Evolutionary conservation across 352 stramenopile genomes (phyloP).

Genomic region (Saprolegnia diclina): DNA sequence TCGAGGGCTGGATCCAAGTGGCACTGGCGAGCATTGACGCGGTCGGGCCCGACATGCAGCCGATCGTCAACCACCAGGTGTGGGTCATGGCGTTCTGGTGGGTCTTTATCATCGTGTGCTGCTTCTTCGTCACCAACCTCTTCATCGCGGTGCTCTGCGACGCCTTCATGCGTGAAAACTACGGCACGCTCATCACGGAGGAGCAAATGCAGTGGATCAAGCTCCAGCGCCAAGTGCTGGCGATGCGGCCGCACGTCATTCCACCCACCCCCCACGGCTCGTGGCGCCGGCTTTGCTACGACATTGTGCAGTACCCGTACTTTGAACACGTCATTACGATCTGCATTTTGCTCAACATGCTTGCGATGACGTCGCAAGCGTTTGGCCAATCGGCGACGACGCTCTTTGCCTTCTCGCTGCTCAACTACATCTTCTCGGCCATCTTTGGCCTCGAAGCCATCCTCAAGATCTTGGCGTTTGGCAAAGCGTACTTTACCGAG

Average conservation of each 20-base stretch:
- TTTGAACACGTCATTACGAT: constrained; percentile 89
- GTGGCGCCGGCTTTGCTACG: constrained; percentile 50
- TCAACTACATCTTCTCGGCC: constrained; percentile 84
- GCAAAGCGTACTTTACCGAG: constrained; percentile 75
- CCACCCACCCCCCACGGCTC: constrained; percentile 47
- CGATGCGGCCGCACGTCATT: constrained; percentile 57
- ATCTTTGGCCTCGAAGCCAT: constrained; percentile 86
- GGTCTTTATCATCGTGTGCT: constrained; percentile 30
- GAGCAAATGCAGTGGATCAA: constrained; percentile 90
- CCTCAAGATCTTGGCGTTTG: constrained; percentile 81
- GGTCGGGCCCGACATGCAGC: constrained; percentile 89
- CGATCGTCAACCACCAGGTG: constrained; percentile 75
- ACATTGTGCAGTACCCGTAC: constrained; percentile 47
- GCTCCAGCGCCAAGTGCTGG: constrained; percentile 55
- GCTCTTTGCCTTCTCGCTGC: constrained; percentile 78
- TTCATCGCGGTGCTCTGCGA: constrained; percentile 94
- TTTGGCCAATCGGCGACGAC: constrained; percentile 88
- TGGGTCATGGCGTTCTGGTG: constrained; percentile 85
- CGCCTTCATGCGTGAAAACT: constrained; percentile 89
- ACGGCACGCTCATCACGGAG: constrained; percentile 49
- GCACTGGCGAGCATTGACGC: constrained; percentile 88
- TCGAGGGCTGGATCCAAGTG: constrained; percentile 89
- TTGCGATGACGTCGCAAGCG: constrained; percentile 82
- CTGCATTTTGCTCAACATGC: constrained; percentile 87
- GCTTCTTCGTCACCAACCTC: constrained; percentile 92